phyloP scores from a whole-genome alignment of 257 asterid genomes.

The Nicotiana obtusifolia region DNA sequence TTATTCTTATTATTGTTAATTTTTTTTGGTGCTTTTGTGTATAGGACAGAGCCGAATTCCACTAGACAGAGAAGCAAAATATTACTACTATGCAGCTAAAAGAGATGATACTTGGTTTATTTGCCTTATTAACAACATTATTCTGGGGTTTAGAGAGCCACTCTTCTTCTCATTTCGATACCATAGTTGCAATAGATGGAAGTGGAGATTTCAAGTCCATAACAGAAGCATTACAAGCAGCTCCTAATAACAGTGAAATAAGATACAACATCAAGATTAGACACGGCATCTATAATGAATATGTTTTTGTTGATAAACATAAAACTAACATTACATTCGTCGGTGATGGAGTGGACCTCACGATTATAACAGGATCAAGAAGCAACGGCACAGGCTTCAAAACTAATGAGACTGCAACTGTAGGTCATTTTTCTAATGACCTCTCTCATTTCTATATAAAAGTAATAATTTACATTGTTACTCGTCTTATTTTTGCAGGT shows the following conservation, averaged over 20 bases:
- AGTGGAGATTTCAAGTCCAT: constrained; percentile 9
- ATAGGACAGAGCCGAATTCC: background rate
- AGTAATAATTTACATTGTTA: no score
- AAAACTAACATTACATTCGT: background rate
- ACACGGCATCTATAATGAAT: constrained; percentile 9
- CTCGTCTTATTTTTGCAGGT: no score
- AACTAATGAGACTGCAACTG: constrained; percentile 11
- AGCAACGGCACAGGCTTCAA: background rate
- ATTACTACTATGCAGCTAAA: background rate
- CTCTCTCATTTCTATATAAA: background rate
- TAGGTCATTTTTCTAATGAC: background rate
- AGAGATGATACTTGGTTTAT: background rate
- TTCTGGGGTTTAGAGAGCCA: background rate
- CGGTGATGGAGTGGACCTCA: constrained; percentile 12
- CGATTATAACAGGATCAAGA: background rate
- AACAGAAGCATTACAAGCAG: constrained; percentile 8
- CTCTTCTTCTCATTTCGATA: background rate
- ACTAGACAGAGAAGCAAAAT: background rate
- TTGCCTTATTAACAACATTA: background rate
- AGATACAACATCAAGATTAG: constrained; percentile 4
- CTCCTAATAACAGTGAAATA: background rate
- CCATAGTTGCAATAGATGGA: constrained; percentile 10
- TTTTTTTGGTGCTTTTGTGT: background rate
- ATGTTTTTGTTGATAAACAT: background rate
- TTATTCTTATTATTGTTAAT: background rate